These are phyloP conservation scores for Xylaria venustula DNA, from an alignment of 495 filamentous ascomycete species.

Conservation along the genomic window DNA sequence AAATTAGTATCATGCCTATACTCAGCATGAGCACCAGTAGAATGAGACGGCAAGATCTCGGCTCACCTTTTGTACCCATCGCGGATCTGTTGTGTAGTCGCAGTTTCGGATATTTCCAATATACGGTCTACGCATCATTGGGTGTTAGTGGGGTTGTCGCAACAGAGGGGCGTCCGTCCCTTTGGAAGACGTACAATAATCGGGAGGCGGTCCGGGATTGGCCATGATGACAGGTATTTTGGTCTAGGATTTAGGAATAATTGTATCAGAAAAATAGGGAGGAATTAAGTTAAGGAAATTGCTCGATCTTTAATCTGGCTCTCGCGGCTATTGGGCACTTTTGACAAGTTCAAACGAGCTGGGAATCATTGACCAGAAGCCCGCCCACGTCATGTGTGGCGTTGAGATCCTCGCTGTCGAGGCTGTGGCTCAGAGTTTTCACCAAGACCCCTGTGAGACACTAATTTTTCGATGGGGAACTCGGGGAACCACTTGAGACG, in stretches of 20 bases:
- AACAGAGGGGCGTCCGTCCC: neutral
- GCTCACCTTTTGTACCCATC: constrained; percentile 87
- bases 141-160: constrained; percentile 19
- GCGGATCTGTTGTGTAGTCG: constrained; percentile 81
- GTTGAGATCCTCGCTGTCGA: constrained; percentile 10
- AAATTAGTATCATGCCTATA: constrained; percentile 8
- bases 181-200: constrained; percentile 49
- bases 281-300: neutral
- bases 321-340: too few species aligned
- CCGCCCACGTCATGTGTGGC: constrained; percentile 42
- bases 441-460: constrained; percentile 6
- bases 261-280: neutral
- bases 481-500: neutral
- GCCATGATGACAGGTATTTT: constrained; percentile 32
- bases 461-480: neutral
- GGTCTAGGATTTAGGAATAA: neutral
- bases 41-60: neutral
- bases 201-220: constrained; percentile 39
- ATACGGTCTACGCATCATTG: constrained; percentile 34
- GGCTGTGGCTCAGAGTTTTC: constrained; percentile 21
- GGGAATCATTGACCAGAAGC: neutral
- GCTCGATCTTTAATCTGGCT: neutral
- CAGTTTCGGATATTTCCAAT: constrained; percentile 71
- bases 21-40: neutral
- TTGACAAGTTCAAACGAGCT: too few species aligned